Evolutionary conservation across 768 basidiomycete species (phyloP).

Genomic region (Pulveroboletus sp.): DNA sequence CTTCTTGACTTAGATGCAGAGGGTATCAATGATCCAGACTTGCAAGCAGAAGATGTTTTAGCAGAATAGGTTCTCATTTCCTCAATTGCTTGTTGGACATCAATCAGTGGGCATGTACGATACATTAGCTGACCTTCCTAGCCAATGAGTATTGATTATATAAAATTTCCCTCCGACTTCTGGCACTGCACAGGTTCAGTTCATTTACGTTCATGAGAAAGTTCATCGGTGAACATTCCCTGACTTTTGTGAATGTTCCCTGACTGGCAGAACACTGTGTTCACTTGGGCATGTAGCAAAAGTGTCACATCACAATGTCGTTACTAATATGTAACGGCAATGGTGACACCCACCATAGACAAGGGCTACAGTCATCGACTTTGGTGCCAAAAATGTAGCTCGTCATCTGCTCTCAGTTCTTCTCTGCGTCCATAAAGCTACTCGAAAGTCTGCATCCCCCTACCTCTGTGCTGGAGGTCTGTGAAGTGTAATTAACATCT

Average conservation of each 20-base stretch:
- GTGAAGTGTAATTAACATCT: conserved; percentile 6
- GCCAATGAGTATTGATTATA: conserved; percentile 1
- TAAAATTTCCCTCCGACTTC: too few species aligned
- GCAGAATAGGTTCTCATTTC: background rate
- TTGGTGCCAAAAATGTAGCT: conserved; percentile 43
- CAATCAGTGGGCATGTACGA: too few species aligned
- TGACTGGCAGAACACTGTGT: conserved; percentile 8
- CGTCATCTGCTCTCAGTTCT: conserved; percentile 54
- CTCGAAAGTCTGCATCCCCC: conserved; percentile 57
- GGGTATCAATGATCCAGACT: background rate
- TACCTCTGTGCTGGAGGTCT: conserved; percentile 55
- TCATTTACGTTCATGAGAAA: conserved; percentile 4
- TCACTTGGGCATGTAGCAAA: too few species aligned
- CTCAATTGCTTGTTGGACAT: too few species aligned
- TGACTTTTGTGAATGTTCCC: background rate
- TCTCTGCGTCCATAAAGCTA: conserved; percentile 61
- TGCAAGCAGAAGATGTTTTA: background rate
- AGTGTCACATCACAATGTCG: too few species aligned
- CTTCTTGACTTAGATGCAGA: conserved; percentile 1
- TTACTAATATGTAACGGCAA: too few species aligned
- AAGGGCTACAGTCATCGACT: background rate
- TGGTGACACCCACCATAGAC: background rate
- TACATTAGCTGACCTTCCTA: background rate
- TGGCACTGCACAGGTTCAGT: too few species aligned
- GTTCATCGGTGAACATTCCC: background rate